Evolutionary conservation across 768 basidiomycete species (phyloP).

Genomic region (Lepiota brunneoincarnata): DNA sequence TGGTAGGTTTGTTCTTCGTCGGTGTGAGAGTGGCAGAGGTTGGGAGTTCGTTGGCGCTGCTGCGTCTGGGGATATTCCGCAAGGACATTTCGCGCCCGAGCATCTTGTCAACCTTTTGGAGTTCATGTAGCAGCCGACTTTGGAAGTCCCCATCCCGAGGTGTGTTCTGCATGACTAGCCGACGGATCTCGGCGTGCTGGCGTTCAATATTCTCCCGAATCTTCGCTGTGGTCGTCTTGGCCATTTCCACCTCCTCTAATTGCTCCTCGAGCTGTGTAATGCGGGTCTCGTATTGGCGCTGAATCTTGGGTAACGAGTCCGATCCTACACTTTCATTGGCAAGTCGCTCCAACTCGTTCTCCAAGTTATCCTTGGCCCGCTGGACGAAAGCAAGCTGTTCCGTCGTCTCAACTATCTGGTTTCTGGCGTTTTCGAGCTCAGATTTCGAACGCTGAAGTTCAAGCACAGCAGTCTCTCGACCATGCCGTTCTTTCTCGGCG

Average conservation of each 20-base stretch:
- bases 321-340: conserved; percentile 57
- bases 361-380: conserved; percentile 63
- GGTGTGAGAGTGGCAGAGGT: conserved; percentile 46
- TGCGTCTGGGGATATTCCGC: conserved; percentile 32
- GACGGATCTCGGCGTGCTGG: conserved; percentile 71
- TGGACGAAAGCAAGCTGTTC: conserved; percentile 53
- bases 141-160: conserved; percentile 64
- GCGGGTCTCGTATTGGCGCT: conserved; percentile 60
- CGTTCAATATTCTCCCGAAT: conserved; percentile 63
- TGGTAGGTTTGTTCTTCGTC: conserved; percentile 33
- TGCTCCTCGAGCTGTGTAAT: conserved; percentile 63
- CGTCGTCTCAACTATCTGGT: conserved; percentile 53
- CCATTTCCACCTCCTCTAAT: conserved; percentile 53
- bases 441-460: conserved; percentile 57
- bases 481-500: conserved; percentile 64
- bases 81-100: conserved; percentile 48
- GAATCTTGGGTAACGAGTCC: conserved; percentile 54
- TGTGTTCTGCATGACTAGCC: conserved; percentile 55
- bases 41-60: conserved; percentile 32
- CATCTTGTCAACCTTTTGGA: conserved; percentile 59
- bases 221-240: conserved; percentile 45
- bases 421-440: conserved; percentile 54
- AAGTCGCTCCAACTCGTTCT: conserved; percentile 63
- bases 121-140: conserved; percentile 56
- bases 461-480: conserved; percentile 64